phyloP scores from a whole-genome alignment of 352 stramenopile genomes.

The Phytophthora pistaciae region DNA sequence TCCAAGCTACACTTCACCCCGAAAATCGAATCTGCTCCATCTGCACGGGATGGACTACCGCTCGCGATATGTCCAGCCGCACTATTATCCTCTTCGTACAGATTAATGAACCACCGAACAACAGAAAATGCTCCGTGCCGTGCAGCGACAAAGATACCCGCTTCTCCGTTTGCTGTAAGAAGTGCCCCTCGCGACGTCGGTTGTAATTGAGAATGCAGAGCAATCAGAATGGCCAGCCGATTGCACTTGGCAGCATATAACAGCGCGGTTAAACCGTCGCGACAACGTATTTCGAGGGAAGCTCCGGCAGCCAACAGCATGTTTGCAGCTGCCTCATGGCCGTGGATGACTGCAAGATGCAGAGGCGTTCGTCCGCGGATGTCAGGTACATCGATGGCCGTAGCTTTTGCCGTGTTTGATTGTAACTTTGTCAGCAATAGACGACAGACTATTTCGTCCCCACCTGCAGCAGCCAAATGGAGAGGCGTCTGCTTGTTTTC shows the following conservation, averaged over 20 bases:
- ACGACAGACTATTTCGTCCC: slow-evolving; percentile 50
- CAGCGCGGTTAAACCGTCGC: slow-evolving; percentile 49
- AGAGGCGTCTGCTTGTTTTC: slow-evolving; percentile 55
- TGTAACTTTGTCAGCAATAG: slow-evolving; percentile 43
- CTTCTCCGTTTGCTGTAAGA: slow-evolving; percentile 39
- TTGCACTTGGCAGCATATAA: slow-evolving; percentile 65
- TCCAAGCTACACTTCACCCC: slow-evolving; percentile 31
- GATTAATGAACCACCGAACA: slow-evolving; percentile 59
- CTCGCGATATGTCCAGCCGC: background rate
- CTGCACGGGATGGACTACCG: background rate
- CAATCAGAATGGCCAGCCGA: slow-evolving; percentile 57
- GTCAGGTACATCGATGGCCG: slow-evolving; percentile 45
- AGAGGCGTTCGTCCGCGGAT: slow-evolving; percentile 48
- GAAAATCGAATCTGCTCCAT: background rate
- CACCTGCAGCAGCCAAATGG: slow-evolving; percentile 53
- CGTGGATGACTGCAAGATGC: slow-evolving; percentile 57
- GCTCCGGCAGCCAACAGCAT: slow-evolving; percentile 51
- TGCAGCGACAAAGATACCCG: slow-evolving; percentile 60
- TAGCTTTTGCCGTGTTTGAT: slow-evolving; percentile 25
- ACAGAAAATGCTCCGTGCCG: slow-evolving; percentile 47
- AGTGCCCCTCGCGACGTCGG: slow-evolving; percentile 33
- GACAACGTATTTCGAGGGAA: slow-evolving; percentile 43
- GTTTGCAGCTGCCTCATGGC: slow-evolving; percentile 49
- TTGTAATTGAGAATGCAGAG: slow-evolving; percentile 36
- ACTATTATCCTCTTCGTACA: slow-evolving; percentile 28